Conservation (phyloP, 164 flowering plant genomes). For the Taxillus chinensis region DNA sequence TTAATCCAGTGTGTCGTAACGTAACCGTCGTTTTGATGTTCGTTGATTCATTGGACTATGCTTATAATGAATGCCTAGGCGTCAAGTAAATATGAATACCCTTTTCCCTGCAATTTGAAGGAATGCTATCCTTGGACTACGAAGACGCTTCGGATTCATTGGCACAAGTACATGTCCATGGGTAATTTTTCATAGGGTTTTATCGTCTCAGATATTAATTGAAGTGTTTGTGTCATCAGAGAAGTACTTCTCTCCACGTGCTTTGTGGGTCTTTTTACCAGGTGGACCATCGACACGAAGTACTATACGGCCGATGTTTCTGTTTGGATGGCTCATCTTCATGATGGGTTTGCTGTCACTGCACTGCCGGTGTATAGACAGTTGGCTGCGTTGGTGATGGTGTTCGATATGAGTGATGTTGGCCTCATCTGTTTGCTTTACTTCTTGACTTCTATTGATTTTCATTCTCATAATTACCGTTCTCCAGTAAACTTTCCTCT, state of each 20-base stretch:
- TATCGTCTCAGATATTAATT: not conserved
- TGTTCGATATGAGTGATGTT: conserved; percentile 76
- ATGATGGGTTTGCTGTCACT: conserved; percentile 37
- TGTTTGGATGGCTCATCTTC: conserved; percentile 69
- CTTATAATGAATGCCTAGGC: not conserved
- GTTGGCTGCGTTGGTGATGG: conserved; percentile 78
- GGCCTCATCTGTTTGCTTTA: conserved; percentile 6
- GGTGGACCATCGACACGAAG: conserved; percentile 87
- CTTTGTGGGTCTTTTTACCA: conserved; percentile 9
- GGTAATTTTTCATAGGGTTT: conserved; percentile 16
- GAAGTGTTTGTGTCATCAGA: not conserved
- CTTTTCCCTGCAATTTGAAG: conserved; percentile 20
- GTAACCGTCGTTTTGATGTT: no score
- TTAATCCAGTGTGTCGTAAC: no score
- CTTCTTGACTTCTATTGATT: not conserved
- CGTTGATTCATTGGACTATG: not conserved
- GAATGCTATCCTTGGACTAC: conserved; percentile 48
- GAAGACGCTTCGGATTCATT: conserved; percentile 46
- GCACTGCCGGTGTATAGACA: conserved; percentile 29
- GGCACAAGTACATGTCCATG: conserved; percentile 33
- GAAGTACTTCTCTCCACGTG: not conserved
- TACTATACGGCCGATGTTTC: conserved; percentile 88
- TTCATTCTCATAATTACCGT: not conserved
- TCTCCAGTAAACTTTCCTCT: not conserved
- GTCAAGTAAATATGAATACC: not conserved